These are phyloP conservation scores for Tuber umbilicatum DNA, from an alignment of 495 filamentous ascomycete species.

Conservation along the genomic window DNA sequence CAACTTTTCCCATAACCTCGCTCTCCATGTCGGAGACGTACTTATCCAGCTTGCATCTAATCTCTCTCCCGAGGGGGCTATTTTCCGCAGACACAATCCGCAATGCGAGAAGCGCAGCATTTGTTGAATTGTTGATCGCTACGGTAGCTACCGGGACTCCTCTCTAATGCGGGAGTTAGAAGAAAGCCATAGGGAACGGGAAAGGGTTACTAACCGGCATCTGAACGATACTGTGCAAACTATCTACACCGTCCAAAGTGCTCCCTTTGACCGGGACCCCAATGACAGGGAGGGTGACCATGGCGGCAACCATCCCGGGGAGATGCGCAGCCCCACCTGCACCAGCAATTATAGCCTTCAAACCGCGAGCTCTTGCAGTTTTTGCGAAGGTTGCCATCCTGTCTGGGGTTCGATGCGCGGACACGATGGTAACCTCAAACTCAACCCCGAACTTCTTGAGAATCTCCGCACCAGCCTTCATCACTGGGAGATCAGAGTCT, in stretches of 20 bases:
- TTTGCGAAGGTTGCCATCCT: conserved; percentile 72
- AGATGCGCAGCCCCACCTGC: conserved; percentile 89
- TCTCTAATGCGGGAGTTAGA: conserved; percentile 43
- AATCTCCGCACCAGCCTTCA: conserved; percentile 69
- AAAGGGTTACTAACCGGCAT: conserved; percentile 63
- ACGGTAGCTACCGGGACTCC: conserved; percentile 83
- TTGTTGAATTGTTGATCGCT: conserved; percentile 87
- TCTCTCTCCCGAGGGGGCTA: conserved; percentile 45
- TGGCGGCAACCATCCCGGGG: conserved; percentile 83
- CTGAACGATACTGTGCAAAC: conserved; percentile 80
- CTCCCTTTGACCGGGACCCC: conserved; percentile 87
- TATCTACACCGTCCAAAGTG: conserved; percentile 80
- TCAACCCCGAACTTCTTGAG: conserved; percentile 69
- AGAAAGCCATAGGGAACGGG: background rate
- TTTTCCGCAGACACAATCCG: conserved; percentile 71
- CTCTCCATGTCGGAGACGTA: conserved; percentile 61
- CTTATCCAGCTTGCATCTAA: conserved; percentile 56
- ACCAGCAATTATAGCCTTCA: conserved; percentile 90
- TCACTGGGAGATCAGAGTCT: conserved; percentile 78
- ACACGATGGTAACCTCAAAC: conserved; percentile 75
- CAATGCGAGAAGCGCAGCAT: conserved; percentile 82
- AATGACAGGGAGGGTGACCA: conserved; percentile 84
- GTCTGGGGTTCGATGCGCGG: conserved; percentile 83
- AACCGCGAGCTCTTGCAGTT: conserved; percentile 58
- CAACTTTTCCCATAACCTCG: conserved; percentile 59